phyloP scores from a whole-genome alignment of 1,284 basidiomycete species.

The Athelia sp. region DNA sequence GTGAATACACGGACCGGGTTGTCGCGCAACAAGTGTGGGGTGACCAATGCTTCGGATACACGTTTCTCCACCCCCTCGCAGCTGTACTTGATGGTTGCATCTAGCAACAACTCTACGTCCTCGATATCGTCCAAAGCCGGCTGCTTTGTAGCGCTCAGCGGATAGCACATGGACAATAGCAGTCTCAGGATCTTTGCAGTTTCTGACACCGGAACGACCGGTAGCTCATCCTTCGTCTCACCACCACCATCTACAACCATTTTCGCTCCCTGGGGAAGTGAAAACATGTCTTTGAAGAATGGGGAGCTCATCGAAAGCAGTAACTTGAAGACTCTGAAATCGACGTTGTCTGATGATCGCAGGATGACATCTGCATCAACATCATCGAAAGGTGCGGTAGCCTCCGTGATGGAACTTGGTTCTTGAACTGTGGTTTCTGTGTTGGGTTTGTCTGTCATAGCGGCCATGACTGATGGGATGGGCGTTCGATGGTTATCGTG shows the following conservation, averaged over 20 bases:
- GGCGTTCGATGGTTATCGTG: too few relatives aligned
- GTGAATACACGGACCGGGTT: neutral
- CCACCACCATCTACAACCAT: conserved; percentile 23
- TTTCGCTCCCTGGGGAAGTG: conserved; percentile 26
- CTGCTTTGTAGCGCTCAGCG: neutral
- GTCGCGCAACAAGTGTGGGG: neutral
- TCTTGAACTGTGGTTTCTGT: too few relatives aligned
- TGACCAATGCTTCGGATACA: neutral
- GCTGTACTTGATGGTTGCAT: conserved; percentile 30
- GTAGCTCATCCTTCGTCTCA: conserved; percentile 22
- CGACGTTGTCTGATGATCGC: conserved; percentile 30
- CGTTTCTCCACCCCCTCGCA: conserved; percentile 27
- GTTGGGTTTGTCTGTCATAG: conserved; percentile 7
- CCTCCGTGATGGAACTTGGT: conserved; percentile 15
- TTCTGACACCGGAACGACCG: conserved; percentile 26
- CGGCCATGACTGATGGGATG: conserved; percentile 4
- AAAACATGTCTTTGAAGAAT: conserved; percentile 38
- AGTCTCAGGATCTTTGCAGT: conserved; percentile 7
- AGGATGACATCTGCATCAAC: conserved; percentile 32
- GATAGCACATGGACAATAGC: neutral
- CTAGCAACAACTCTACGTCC: conserved; percentile 13
- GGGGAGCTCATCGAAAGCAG: conserved; percentile 33
- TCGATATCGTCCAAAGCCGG: neutral
- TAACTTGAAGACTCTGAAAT: conserved; percentile 32
- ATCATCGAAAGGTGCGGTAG: conserved; percentile 24